These are phyloP conservation scores for Lavandula angustifolia DNA, from an alignment of 257 asterid genomes.

Conservation along the genomic window DNA sequence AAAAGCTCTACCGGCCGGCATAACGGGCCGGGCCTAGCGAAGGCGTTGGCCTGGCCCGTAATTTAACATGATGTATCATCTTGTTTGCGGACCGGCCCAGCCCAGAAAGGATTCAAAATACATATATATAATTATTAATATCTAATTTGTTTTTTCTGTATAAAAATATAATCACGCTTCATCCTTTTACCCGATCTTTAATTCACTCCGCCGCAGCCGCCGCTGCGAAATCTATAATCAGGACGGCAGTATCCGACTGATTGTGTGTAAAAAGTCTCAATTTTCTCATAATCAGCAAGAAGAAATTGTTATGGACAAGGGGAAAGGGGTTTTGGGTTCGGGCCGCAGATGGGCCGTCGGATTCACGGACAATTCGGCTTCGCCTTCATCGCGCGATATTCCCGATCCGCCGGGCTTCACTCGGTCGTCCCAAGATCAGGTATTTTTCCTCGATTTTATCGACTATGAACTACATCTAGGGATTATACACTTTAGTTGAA, in stretches of 20 bases:
- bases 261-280: constrained; percentile 1
- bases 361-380: constrained; percentile 70
- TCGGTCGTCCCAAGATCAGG: constrained; percentile 90
- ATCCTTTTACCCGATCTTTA: neutral
- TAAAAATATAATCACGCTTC: too few species aligned
- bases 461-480: neutral
- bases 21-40: neutral
- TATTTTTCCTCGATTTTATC: constrained; percentile 8
- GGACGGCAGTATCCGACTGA: neutral
- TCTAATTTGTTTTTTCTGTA: too few species aligned
- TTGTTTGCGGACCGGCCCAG: neutral
- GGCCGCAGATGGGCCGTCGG: constrained; percentile 94
- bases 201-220: constrained; percentile 25
- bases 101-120: neutral
- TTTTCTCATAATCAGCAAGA: neutral
- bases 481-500: neutral
- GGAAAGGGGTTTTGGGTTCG: constrained; percentile 70
- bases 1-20: constrained; percentile 12
- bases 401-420: constrained; percentile 88
- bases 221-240: constrained; percentile 22
- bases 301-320: constrained; percentile 58
- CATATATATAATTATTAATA: too few species aligned
- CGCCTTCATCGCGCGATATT: constrained; percentile 77
- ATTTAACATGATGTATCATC: too few species aligned
- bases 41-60: too few species aligned